Evolutionary conservation across 371 early-diverging fungal genomes (phyloP).

Genomic region (Sporodiniella umbellata): DNA sequence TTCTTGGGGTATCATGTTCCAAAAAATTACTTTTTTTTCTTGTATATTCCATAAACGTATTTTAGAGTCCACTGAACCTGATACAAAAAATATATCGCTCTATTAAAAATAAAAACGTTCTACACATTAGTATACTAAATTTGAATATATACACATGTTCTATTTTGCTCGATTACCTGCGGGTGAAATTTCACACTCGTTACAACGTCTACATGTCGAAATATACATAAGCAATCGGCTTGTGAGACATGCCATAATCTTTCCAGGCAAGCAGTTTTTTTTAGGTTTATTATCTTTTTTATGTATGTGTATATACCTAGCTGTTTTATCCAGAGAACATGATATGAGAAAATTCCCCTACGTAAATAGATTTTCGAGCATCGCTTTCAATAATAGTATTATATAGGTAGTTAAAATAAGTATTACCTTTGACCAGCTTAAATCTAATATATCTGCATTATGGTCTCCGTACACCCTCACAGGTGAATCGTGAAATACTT

Average conservation of each 20-base stretch:
- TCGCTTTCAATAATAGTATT: not conserved
- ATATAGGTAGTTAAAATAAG: too few relatives aligned
- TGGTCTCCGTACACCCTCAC: conserved; percentile 70
- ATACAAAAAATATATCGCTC: conserved; percentile 79
- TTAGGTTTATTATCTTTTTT: too few relatives aligned
- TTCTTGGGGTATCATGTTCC: conserved; percentile 67
- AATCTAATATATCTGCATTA: conserved; percentile 65
- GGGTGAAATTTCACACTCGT: conserved; percentile 84
- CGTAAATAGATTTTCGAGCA: not conserved
- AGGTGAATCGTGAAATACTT: conserved; percentile 66
- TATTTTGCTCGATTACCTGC: conserved; percentile 25
- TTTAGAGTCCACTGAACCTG: conserved; percentile 80
- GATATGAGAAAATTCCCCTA: conserved; percentile 75
- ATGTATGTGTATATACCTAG: conserved; percentile 55
- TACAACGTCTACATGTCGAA: conserved; percentile 76
- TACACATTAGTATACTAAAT: not conserved
- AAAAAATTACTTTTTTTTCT: conserved; percentile 70
- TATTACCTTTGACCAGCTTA: conserved; percentile 81
- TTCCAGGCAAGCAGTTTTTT: too few relatives aligned
- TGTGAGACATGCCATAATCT: conserved; percentile 82
- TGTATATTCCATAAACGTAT: conserved; percentile 83
- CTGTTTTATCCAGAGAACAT: conserved; percentile 83
- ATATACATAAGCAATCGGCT: conserved; percentile 71
- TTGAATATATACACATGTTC: too few relatives aligned
- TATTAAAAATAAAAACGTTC: not conserved